Evolutionary conservation across 2,329 filamentous ascomycete species (phyloP).

Genomic region (Beauveria varroae): DNA sequence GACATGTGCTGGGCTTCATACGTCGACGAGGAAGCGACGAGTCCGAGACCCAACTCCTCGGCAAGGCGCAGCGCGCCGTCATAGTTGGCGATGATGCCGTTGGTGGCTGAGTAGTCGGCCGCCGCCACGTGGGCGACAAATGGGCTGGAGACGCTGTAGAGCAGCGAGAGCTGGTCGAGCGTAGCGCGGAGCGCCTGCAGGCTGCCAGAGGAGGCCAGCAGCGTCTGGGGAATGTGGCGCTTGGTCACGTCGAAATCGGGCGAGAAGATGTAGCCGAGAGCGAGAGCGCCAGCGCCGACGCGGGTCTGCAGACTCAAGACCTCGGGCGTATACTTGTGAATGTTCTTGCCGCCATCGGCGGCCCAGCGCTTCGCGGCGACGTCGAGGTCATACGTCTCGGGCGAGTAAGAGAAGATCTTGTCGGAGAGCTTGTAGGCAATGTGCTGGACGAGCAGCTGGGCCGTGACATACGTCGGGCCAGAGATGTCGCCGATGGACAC

Average conservation of each 20-base stretch:
- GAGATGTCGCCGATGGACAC: slow-evolving; percentile 56
- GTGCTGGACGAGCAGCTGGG: slow-evolving; percentile 90
- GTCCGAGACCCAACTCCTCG: slow-evolving; percentile 82
- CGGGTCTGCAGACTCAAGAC: slow-evolving; percentile 80
- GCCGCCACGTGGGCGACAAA: slow-evolving; percentile 90
- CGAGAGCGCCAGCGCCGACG: slow-evolving; percentile 80
- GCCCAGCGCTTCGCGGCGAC: slow-evolving; percentile 74
- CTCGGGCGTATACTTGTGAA: slow-evolving; percentile 70
- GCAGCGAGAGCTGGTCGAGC: slow-evolving; percentile 82
- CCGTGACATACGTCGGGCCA: slow-evolving; percentile 87
- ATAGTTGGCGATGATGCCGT: slow-evolving; percentile 82
- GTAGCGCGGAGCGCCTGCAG: slow-evolving; percentile 73
- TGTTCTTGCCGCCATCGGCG: slow-evolving; percentile 62
- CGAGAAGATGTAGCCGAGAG: slow-evolving; percentile 95
- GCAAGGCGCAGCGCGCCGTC: slow-evolving; percentile 69
- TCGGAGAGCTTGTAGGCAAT: slow-evolving; percentile 92
- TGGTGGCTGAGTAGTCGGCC: slow-evolving; percentile 65
- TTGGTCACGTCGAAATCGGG: slow-evolving; percentile 91
- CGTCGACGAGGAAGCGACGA: slow-evolving; percentile 77
- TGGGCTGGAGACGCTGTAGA: slow-evolving; percentile 87
- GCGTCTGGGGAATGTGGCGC: slow-evolving; percentile 82
- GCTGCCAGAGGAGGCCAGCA: slow-evolving; percentile 79
- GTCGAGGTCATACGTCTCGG: slow-evolving; percentile 87
- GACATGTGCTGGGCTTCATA: slow-evolving; percentile 96
- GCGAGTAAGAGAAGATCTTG: slow-evolving; percentile 96